A percentile compares a stretch with the other conserved stretches of the same genome.
Conservation (phyloP, 495 filamentous ascomycete genomes). For the Viridothelium virens region DNA sequence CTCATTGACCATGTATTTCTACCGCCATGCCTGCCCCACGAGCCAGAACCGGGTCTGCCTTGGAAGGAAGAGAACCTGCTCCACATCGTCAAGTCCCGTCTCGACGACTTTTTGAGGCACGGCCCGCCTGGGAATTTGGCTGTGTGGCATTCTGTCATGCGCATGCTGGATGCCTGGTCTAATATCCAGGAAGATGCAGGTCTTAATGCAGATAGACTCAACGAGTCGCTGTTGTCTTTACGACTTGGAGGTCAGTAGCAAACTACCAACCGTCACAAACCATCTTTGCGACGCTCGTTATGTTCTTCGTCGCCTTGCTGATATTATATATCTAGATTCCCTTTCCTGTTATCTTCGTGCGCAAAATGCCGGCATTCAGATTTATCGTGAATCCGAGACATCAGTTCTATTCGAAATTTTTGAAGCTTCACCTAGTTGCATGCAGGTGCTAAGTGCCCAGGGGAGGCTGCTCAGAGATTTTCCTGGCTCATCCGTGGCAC, state of each 20-base stretch:
- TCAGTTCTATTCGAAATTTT: slow-evolving; percentile 46
- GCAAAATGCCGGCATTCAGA: slow-evolving; percentile 55
- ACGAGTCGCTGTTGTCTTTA: too few relatives aligned
- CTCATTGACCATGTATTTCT: slow-evolving; percentile 54
- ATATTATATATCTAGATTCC: slow-evolving; percentile 16
- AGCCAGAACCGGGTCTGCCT: slow-evolving; percentile 18
- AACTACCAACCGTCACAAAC: too few relatives aligned
- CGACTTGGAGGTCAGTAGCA: too few relatives aligned
- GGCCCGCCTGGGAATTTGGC: background rate
- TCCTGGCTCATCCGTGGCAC: slow-evolving; percentile 42
- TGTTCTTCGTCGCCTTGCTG: background rate
- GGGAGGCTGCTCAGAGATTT: slow-evolving; percentile 50
- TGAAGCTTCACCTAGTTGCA: slow-evolving; percentile 47
- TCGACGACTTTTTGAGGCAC: background rate
- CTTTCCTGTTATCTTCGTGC: slow-evolving; percentile 42
- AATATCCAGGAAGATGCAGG: background rate
- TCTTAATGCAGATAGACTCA: too few relatives aligned
- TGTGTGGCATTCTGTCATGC: background rate
- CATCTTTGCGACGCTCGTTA: background rate
- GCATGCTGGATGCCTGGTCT: slow-evolving; percentile 10
- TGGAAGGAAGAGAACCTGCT: slow-evolving; percentile 5
- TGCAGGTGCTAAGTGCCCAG: slow-evolving; percentile 35
- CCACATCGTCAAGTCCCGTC: background rate
- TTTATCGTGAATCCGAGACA: slow-evolving; percentile 31
- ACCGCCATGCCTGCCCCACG: slow-evolving; percentile 49